A percentile compares a stretch with the other conserved stretches of the same genome.
These are phyloP conservation scores for Raphanus raphanistrum DNA, from an alignment of 345 rosid species.

Conservation along the genomic window DNA sequence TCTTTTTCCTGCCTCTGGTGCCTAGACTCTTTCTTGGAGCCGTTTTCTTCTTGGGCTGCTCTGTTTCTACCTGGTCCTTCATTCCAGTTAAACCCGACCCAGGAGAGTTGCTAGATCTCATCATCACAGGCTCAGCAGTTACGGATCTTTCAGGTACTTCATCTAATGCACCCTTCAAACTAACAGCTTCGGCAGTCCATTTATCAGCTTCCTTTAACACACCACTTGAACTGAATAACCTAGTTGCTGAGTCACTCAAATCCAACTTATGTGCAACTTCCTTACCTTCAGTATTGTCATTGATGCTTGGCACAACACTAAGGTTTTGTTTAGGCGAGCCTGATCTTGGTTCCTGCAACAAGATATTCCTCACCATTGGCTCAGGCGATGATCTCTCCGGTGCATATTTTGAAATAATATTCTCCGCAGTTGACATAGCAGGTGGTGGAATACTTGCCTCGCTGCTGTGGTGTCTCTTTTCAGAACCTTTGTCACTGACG, in stretches of 20 bases:
- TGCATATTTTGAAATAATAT: constrained; percentile 13
- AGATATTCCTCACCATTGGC: constrained; percentile 14
- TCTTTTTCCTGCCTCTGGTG: constrained; percentile 49
- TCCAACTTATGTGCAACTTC: constrained; percentile 25
- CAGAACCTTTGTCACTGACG: constrained; percentile 34
- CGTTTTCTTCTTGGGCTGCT: constrained; percentile 47
- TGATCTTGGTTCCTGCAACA: constrained; percentile 17
- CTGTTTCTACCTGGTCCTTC: constrained; percentile 16
- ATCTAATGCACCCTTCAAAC: constrained; percentile 22
- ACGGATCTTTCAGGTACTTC: constrained; percentile 34
- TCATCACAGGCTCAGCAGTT: constrained; percentile 29
- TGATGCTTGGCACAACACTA: constrained; percentile 15
- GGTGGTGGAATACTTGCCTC: constrained; percentile 32
- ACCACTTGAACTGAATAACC: constrained; percentile 17
- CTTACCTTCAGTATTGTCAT: constrained; percentile 12
- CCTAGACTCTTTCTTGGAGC: constrained; percentile 59
- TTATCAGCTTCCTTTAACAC: constrained; percentile 17
- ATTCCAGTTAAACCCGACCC: no score
- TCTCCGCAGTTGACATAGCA: constrained; percentile 12
- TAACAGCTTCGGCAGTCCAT: constrained; percentile 12
- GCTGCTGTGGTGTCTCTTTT: constrained; percentile 35
- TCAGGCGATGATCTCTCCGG: constrained; percentile 17
- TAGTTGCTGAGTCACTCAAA: constrained; percentile 32
- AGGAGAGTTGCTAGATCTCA: constrained; percentile 32
- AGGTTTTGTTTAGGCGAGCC: constrained; percentile 29